phyloP scores from a whole-genome alignment of 2,329 filamentous ascomycete species.

The Aspergillus versicolor region DNA sequence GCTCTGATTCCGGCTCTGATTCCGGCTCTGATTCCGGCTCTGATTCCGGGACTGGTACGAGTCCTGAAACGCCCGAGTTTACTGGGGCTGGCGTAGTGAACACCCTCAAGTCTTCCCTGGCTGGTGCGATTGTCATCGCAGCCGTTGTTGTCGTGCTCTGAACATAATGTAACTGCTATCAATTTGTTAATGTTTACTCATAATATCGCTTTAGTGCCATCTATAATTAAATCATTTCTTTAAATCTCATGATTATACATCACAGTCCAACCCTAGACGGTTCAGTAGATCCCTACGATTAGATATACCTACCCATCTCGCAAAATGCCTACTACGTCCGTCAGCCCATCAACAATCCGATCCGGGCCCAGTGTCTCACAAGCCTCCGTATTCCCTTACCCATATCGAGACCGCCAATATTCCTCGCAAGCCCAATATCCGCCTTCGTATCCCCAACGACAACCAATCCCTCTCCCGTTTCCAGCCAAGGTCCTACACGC shows the following conservation, averaged over 20 bases:
- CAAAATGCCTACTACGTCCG: neutral
- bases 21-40: neutral
- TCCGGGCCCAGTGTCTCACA: neutral
- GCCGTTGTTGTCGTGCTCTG: conserved; percentile 21
- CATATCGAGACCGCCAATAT: no score
- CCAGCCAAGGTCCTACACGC: neutral
- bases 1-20: neutral
- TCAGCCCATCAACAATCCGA: conserved; percentile 1
- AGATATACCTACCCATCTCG: neutral
- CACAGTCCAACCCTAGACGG: no score
- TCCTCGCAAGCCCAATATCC: no score
- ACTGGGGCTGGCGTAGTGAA: conserved; percentile 17
- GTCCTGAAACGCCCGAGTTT: conserved; percentile 9
- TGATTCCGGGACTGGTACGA: neutral
- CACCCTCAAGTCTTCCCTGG: conserved; percentile 11
- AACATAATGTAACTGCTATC: neutral
- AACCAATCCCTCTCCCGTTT: neutral
- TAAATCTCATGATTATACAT: no score
- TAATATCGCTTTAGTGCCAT: neutral
- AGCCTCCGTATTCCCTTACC: neutral
- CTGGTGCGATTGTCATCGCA: conserved; percentile 16
- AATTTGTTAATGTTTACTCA: neutral
- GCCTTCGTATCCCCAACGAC: conserved; percentile 19
- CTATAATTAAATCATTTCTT: no score
- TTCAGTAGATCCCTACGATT: neutral